Percentiles rank a stretch among this genome's conserved stretches.
phyloP scores from a whole-genome alignment of 2,329 filamentous ascomycete species.

The Pestalotiopsis sp. region DNA sequence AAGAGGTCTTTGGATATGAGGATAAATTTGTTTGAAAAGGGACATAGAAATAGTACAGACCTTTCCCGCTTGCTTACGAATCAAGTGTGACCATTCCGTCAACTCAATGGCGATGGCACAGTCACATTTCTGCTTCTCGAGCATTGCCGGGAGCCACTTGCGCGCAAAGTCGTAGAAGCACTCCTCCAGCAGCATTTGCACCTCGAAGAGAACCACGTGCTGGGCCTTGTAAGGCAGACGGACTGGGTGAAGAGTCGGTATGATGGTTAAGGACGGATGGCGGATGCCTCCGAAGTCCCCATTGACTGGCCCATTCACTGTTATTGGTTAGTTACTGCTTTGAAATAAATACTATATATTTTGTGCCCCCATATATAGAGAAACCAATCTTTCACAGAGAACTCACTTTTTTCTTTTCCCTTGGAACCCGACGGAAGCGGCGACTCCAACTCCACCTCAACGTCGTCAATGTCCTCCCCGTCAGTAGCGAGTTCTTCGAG shows the following conservation, averaged over 20 bases:
- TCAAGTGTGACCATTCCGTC: conserved; percentile 33
- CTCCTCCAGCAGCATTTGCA: conserved; percentile 38
- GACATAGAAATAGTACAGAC: background rate
- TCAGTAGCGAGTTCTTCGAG: background rate
- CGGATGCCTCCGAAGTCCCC: background rate
- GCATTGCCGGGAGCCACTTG: conserved; percentile 32
- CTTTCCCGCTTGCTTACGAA: conserved; percentile 22
- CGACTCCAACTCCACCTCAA: background rate
- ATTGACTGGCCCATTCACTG: background rate
- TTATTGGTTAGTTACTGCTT: background rate
- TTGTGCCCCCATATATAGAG: no score
- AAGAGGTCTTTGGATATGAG: no score
- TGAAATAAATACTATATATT: background rate
- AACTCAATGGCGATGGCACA: conserved; percentile 39
- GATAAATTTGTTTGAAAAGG: no score
- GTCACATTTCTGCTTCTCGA: conserved; percentile 30
- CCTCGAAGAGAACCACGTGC: conserved; percentile 37
- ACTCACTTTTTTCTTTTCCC: background rate
- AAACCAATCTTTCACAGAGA: no score
- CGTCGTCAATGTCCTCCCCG: background rate
- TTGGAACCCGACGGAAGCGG: background rate
- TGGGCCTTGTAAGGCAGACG: conserved; percentile 37
- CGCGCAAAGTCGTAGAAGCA: conserved; percentile 40
- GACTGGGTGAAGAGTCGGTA: conserved; percentile 32
- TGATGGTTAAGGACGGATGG: background rate